These are phyloP conservation scores for Austropuccinia psidii DNA, from an alignment of 1,284 basidiomycete genomes.

Conservation along the genomic window DNA sequence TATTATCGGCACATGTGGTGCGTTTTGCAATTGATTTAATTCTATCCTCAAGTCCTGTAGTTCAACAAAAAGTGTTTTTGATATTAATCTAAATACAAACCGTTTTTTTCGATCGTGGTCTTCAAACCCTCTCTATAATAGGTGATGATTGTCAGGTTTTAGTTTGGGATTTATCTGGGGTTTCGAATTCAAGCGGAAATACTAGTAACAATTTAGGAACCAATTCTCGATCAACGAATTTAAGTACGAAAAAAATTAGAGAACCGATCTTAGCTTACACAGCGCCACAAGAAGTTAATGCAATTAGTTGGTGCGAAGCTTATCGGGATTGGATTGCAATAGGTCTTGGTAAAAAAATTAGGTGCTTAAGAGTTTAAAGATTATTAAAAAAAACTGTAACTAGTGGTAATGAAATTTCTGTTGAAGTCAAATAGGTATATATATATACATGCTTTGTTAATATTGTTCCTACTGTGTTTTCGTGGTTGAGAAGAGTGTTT, in stretches of 20 bases:
- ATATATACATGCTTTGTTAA: too few relatives aligned
- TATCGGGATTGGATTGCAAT: conserved; percentile 81
- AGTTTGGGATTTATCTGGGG: conserved; percentile 66
- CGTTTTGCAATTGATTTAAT: conserved; percentile 40
- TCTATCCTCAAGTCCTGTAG: background rate
- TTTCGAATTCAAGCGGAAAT: conserved; percentile 58
- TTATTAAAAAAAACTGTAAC: background rate
- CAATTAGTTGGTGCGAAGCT: conserved; percentile 62
- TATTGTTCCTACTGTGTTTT: too few relatives aligned
- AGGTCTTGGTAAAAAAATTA: conserved; percentile 72
- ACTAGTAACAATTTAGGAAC: conserved; percentile 58
- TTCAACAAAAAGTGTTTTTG: conserved; percentile 36
- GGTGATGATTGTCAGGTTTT: conserved; percentile 85
- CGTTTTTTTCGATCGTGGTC: background rate
- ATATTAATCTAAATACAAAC: background rate
- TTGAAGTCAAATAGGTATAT: too few relatives aligned
- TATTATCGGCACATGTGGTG: conserved; percentile 73
- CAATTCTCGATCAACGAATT: conserved; percentile 26
- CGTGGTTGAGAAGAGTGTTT: too few relatives aligned
- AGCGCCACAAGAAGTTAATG: conserved; percentile 68
- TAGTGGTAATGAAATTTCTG: background rate
- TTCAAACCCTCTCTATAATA: conserved; percentile 45
- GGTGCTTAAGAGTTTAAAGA: conserved; percentile 64
- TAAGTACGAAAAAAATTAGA: conserved; percentile 50
- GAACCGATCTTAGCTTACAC: conserved; percentile 77